phyloP scores from a whole-genome alignment of 345 rosid species.

The Euphorbia tirucalli region DNA sequence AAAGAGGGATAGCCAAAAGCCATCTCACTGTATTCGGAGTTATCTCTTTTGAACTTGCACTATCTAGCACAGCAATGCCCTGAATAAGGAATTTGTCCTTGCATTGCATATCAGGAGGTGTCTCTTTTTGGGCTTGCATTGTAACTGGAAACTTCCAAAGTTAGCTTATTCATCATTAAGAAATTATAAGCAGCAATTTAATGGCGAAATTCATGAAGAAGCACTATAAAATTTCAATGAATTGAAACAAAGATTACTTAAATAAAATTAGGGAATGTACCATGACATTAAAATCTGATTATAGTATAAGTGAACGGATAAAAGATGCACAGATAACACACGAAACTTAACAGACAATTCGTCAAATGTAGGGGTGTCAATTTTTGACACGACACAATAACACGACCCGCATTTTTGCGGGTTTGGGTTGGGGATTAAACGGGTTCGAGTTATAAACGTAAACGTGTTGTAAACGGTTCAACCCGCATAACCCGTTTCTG shows the following conservation, averaged over 20 bases:
- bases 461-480: too few species aligned
- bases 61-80: constrained; percentile 58
- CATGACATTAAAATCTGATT: background rate
- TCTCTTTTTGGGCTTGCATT: constrained; percentile 89
- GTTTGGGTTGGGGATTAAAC: too few species aligned
- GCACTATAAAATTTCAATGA: background rate
- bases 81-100: constrained; percentile 88
- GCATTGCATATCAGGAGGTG: constrained; percentile 85
- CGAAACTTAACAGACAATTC: too few species aligned
- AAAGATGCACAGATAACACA: too few species aligned
- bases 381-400: too few species aligned
- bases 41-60: constrained; percentile 54
- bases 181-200: constrained; percentile 5
- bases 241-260: background rate
- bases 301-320: too few species aligned
- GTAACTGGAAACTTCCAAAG: constrained; percentile 50
- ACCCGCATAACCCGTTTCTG: too few species aligned
- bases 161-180: background rate
- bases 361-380: too few species aligned
- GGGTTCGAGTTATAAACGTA: too few species aligned
- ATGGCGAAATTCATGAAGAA: background rate
- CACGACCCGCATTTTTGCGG: too few species aligned
- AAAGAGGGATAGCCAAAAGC: background rate
- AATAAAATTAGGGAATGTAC: background rate
- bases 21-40: constrained; percentile 57